Conservation (phyloP, 371 early-diverging fungal genomes). For the Mycotypha africana region DNA sequence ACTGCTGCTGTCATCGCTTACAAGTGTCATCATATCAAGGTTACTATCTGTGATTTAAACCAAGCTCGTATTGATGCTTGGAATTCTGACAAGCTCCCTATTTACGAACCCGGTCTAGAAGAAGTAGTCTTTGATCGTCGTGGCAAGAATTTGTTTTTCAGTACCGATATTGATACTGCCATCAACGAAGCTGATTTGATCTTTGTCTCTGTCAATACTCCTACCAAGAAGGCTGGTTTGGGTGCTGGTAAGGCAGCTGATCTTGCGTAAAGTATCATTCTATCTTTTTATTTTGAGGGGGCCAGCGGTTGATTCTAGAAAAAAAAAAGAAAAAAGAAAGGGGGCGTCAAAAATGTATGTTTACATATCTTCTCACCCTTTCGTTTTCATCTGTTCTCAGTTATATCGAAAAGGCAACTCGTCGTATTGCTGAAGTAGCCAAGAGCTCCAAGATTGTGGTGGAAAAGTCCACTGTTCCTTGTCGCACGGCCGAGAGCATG, state of each 20-base stretch:
- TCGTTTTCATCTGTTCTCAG: constrained; percentile 19
- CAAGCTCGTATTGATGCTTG: constrained; percentile 51
- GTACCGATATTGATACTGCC: constrained; percentile 70
- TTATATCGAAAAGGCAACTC: constrained; percentile 82
- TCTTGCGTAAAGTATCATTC: constrained; percentile 78
- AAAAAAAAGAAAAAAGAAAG: no score
- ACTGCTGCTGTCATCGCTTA: constrained; percentile 90
- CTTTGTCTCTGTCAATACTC: constrained; percentile 91
- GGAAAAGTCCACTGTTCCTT: constrained; percentile 95
- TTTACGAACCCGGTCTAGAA: constrained; percentile 90
- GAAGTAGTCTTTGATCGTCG: constrained; percentile 74
- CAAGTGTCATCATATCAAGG: constrained; percentile 83
- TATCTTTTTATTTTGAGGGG: no score
- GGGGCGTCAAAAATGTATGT: no score
- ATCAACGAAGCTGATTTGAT: constrained; percentile 83
- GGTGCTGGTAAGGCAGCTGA: constrained; percentile 87
- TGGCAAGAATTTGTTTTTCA: constrained; percentile 83
- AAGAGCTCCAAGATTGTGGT: constrained; percentile 85
- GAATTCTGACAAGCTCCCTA: constrained; percentile 85
- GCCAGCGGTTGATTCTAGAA: constrained; percentile 13
- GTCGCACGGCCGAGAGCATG: constrained; percentile 89
- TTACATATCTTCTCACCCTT: neutral
- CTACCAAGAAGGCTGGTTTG: constrained; percentile 75
- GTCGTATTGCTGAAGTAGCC: constrained; percentile 82
- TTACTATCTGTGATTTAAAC: constrained; percentile 64